These are phyloP conservation scores for Dittrichia graveolens DNA, from an alignment of 129 eudicot species.

Conservation along the genomic window DNA sequence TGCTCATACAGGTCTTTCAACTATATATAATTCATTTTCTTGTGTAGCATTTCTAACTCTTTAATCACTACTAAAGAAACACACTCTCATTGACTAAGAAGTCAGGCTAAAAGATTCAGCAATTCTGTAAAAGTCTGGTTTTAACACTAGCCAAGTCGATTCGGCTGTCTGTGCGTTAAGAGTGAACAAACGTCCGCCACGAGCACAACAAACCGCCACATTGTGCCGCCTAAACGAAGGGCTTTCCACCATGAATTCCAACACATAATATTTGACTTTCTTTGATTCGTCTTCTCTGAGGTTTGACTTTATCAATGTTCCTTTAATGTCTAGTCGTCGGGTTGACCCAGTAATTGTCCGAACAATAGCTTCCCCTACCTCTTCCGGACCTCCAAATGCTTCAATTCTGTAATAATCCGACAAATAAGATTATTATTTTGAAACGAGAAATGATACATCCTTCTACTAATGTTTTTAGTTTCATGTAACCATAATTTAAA, in stretches of 20 bases:
- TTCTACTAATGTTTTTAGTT: no score
- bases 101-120: constrained; percentile 65
- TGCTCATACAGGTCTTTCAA: no score
- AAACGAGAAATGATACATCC: no score
- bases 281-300: constrained; percentile 57
- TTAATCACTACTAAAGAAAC: no score
- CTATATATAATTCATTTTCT: no score
- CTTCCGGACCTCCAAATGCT: constrained; percentile 83
- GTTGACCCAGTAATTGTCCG: constrained; percentile 52
- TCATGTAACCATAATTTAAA: not conserved
- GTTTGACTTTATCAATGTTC: constrained; percentile 54
- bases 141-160: constrained; percentile 61
- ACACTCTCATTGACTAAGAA: not conserved
- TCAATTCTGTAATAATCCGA: constrained; percentile 59
- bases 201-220: constrained; percentile 77
- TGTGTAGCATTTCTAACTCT: no score
- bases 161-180: constrained; percentile 84
- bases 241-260: constrained; percentile 78
- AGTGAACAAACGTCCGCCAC: constrained; percentile 66
- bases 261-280: constrained; percentile 61
- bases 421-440: not conserved
- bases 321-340: constrained; percentile 50
- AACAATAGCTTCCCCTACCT: constrained; percentile 80
- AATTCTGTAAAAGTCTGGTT: constrained; percentile 55
- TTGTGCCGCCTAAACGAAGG: constrained; percentile 71